Evolutionary conservation across 352 stramenopile genomes (phyloP).

Genomic region (Phytophthora idaei): DNA sequence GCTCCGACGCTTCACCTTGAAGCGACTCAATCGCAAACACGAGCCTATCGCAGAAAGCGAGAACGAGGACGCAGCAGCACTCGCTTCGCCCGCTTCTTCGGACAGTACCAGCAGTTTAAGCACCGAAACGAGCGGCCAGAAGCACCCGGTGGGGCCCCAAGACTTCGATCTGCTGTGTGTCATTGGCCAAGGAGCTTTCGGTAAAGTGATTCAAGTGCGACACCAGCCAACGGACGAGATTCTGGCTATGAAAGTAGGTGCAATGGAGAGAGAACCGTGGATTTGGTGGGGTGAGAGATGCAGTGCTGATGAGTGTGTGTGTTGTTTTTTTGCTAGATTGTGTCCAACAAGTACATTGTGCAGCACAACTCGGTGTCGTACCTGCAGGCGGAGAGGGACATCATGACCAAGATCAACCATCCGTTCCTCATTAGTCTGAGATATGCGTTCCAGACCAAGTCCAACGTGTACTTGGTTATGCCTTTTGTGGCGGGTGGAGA

Average conservation of each 20-base stretch:
- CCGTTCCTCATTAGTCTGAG: constrained; percentile 82
- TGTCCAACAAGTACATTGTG: constrained; percentile 87
- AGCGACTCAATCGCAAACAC: constrained; percentile 27
- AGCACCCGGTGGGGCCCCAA: constrained; percentile 52
- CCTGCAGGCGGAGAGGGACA: constrained; percentile 80
- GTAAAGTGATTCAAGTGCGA: constrained; percentile 88
- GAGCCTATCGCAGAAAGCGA: constrained; percentile 37
- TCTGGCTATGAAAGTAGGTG: constrained; percentile 80
- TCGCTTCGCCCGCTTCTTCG: constrained; percentile 1
- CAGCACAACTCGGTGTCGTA: constrained; percentile 86
- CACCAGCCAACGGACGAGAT: constrained; percentile 77
- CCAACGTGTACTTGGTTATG: constrained; percentile 88
- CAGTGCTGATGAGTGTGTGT: background rate
- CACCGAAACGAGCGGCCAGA: constrained; percentile 9
- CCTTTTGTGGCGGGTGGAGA: constrained; percentile 72
- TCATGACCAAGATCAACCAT: constrained; percentile 89
- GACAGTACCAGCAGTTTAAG: constrained; percentile 29
- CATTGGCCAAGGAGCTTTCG: constrained; percentile 84
- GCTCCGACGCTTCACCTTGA: constrained; percentile 39
- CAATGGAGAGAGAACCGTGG: constrained; percentile 3
- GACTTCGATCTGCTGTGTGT: constrained; percentile 87
- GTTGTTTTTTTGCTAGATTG: constrained; percentile 49
- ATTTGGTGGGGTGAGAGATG: background rate
- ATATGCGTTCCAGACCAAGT: constrained; percentile 84
- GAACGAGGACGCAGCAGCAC: constrained; percentile 14